Percentiles rank a stretch among this genome's conserved stretches.
These are phyloP conservation scores for Leccinellum albellum DNA, from an alignment of 768 basidiomycete genomes.

Conservation along the genomic window DNA sequence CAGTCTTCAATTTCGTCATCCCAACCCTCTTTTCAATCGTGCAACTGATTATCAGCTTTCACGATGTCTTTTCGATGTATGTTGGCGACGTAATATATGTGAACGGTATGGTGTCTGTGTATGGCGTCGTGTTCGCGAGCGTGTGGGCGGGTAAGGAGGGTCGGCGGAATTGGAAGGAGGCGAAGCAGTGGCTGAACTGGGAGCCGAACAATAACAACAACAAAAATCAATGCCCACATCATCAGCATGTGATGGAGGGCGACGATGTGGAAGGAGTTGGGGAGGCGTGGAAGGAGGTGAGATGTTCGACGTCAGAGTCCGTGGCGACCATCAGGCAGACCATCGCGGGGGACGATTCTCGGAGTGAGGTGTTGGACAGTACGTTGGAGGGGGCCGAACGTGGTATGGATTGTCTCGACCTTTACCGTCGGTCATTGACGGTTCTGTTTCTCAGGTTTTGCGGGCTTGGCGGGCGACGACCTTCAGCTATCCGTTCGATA, in stretches of 20 bases:
- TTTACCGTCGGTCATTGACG: neutral
- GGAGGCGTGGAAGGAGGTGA: neutral
- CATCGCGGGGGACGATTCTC: neutral
- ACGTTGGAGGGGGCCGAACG: neutral
- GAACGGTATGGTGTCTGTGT: constrained; percentile 3
- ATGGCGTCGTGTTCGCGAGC: constrained; percentile 6
- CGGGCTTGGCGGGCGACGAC: neutral
- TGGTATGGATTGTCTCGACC: neutral
- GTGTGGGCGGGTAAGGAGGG: constrained; percentile 3
- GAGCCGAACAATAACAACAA: neutral
- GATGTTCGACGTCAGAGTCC: neutral
- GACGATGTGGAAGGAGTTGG: neutral
- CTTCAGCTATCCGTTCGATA: neutral
- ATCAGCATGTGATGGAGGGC: neutral
- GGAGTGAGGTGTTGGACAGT: neutral
- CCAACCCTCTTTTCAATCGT: constrained; percentile 16
- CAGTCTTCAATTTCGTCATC: constrained; percentile 26
- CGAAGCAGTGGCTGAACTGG: neutral
- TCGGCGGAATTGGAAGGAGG: neutral
- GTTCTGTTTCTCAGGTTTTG: neutral
- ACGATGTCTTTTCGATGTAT: neutral
- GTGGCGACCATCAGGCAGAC: neutral
- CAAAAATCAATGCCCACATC: neutral
- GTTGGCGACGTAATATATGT: neutral
- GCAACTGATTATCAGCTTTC: neutral